phyloP scores from a whole-genome alignment of 1,284 basidiomycete species.

The Hemileia vastatrix region DNA sequence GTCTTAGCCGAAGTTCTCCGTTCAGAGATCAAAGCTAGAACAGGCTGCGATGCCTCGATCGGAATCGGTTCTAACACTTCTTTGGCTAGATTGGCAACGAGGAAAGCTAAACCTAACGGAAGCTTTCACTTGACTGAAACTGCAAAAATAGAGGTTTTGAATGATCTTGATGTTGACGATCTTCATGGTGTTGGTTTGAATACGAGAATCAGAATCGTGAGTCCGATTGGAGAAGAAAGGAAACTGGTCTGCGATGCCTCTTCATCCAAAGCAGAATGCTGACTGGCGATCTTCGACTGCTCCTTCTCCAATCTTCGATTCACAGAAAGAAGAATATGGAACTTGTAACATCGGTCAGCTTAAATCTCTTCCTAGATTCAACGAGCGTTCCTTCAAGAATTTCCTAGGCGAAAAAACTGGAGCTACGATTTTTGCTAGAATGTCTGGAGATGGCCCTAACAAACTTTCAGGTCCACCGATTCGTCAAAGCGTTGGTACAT shows the following conservation, averaged over 20 bases:
- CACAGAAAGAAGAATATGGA: not conserved
- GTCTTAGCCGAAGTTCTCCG: conserved; percentile 73
- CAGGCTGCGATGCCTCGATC: conserved; percentile 72
- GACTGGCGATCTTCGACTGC: no score
- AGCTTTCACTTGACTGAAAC: conserved; percentile 60
- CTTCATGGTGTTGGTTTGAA: conserved; percentile 74
- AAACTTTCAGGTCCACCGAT: conserved; percentile 6
- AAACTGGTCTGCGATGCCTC: no score
- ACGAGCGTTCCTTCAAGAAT: not conserved
- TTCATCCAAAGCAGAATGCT: no score
- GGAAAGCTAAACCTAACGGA: conserved; percentile 78
- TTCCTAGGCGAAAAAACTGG: not conserved
- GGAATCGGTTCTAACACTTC: conserved; percentile 86
- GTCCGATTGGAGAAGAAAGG: conserved; percentile 7
- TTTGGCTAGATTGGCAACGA: conserved; percentile 80
- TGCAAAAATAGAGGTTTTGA: conserved; percentile 56
- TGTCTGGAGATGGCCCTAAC: not conserved
- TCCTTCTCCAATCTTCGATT: not conserved
- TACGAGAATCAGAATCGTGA: conserved; percentile 14
- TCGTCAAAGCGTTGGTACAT: conserved; percentile 29
- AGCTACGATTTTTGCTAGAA: not conserved
- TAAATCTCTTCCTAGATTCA: not conserved
- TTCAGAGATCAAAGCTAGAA: conserved; percentile 61
- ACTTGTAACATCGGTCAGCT: not conserved
- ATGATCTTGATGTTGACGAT: conserved; percentile 69